Evolutionary conservation across 495 filamentous ascomycete genomes (phyloP).

Genomic region (Hypoxylon intermedium): DNA sequence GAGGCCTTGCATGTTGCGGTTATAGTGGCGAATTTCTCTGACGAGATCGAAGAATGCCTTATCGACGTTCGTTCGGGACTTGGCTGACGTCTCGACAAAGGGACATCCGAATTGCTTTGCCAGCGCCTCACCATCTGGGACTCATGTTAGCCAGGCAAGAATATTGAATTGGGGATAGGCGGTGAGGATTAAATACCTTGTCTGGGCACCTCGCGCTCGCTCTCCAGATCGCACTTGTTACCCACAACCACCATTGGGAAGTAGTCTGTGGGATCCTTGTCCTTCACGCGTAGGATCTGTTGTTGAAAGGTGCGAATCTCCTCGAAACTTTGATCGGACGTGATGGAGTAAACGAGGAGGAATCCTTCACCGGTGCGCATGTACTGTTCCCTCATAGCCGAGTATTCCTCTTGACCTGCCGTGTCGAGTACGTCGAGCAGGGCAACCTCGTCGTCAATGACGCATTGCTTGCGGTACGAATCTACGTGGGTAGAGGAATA

Average conservation of each 20-base stretch:
- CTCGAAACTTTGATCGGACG: conserved; percentile 94
- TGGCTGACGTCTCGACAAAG: conserved; percentile 98
- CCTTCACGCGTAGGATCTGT: conserved; percentile 97
- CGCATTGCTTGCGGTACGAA: conserved; percentile 99
- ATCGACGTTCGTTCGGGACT: conserved; percentile 97
- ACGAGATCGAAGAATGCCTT: conserved; percentile 98
- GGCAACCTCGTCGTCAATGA: conserved; percentile 97
- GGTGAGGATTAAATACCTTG: conserved; percentile 69
- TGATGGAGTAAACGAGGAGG: conserved; percentile 97
- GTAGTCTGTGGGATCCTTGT: conserved; percentile 79
- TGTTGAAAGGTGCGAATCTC: conserved; percentile 98
- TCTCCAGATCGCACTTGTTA: conserved; percentile 98
- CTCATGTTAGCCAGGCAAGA: conserved; percentile 5
- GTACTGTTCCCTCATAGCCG: conserved; percentile 99
- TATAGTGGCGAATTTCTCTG: conserved; percentile 94
- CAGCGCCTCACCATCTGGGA: conserved; percentile 84
- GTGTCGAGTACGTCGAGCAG: conserved; percentile 97
- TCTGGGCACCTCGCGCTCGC: conserved; percentile 85
- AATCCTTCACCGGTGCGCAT: conserved; percentile 99
- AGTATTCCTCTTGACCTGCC: conserved; percentile 98
- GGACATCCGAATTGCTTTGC: conserved; percentile 90
- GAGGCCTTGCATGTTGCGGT: conserved; percentile 93
- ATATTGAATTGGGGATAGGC: conserved; percentile 29
- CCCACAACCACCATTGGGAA: conserved; percentile 99
- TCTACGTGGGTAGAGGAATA: conserved; percentile 60